Conservation (phyloP, 2,329 filamentous ascomycete genomes). For the Penicillium sp. region DNA sequence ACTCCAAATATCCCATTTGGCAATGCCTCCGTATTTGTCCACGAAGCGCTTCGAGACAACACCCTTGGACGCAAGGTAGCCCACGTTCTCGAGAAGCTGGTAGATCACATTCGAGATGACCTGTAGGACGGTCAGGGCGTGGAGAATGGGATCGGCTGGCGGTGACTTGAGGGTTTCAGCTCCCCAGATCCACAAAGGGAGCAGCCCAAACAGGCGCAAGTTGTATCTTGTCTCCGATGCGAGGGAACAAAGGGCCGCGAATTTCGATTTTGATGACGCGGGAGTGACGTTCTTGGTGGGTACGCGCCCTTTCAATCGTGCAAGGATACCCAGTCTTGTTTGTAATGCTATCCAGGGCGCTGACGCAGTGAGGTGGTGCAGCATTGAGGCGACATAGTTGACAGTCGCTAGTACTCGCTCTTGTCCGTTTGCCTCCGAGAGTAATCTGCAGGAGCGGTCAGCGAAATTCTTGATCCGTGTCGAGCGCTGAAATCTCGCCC, state of each 20-base stretch:
- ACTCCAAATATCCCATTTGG: slow-evolving; percentile 66
- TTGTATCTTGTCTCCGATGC: slow-evolving; percentile 54
- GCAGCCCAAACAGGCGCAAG: slow-evolving; percentile 59
- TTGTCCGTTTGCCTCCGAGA: slow-evolving; percentile 66
- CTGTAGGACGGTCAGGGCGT: slow-evolving; percentile 63
- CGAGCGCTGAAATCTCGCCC: background rate
- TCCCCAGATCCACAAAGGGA: slow-evolving; percentile 74
- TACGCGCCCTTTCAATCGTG: slow-evolving; percentile 29
- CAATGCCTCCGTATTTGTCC: slow-evolving; percentile 52
- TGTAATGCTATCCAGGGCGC: slow-evolving; percentile 40
- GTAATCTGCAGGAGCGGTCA: slow-evolving; percentile 48
- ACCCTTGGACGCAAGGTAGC: slow-evolving; percentile 71
- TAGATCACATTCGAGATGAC: slow-evolving; percentile 66
- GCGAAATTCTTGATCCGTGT: background rate
- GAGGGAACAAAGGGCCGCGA: slow-evolving; percentile 46
- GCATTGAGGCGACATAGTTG: slow-evolving; percentile 64
- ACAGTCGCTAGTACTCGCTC: slow-evolving; percentile 67
- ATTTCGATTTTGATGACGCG: slow-evolving; percentile 45
- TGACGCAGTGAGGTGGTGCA: slow-evolving; percentile 60
- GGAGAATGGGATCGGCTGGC: slow-evolving; percentile 46
- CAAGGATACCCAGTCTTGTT: slow-evolving; percentile 46
- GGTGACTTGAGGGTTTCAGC: slow-evolving; percentile 59
- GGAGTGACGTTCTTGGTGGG: slow-evolving; percentile 9
- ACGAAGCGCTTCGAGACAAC: slow-evolving; percentile 54
- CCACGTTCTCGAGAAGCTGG: slow-evolving; percentile 79